Evolutionary conservation across 2,329 filamentous ascomycete species (phyloP), one percentile per base, ranked within the genome.

Genomic region (Scleromitrula shiraiana): DNA sequence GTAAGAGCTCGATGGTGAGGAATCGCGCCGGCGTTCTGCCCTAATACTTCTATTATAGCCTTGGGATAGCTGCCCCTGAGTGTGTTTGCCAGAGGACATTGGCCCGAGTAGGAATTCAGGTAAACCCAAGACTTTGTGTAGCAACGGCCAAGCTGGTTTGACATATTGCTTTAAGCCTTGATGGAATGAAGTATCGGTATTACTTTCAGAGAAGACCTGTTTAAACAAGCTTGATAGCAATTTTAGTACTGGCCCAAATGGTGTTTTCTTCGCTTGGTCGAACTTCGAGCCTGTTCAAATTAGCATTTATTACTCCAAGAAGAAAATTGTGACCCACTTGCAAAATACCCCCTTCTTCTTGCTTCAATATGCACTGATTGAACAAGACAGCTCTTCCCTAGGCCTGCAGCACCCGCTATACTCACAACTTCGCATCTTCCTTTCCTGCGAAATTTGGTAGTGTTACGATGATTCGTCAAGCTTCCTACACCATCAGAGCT

Each of bases 71-170:
- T 53, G 51, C 15, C 41, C 53, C 30, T 55, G 56, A n/a, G 23
- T 50, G 7, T 49, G 12, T 14, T 44, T 44, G 10, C 41, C 39
- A 29, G 42, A 24, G n/a, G 49, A 29, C 24, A 50, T 50, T 1
- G 59, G 43, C 7, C 77, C 77, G 17, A 83, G 69, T 6, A 83
- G 67, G 66, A 91, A 94, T 58, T 91, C 83, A 0, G 80, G 80
- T 24, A 84, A 69, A 2, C 76, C 78, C 5, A 84, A 69, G 2
- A 78, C 65, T 52, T 74, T 75, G 57, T 83, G 78, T 49, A 84
- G 67, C 67, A 76, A 75, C 7, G 78, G 77, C 80, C 80, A 84
- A 12, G 80, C 72, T 2, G 80, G 80, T 22, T 74, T 74, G 37
- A 83, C 73, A 52, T 80, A 81, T 43, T 80, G 72, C 63, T 78